These are phyloP conservation scores for Hypomontagnella monticulosa DNA, from an alignment of 495 filamentous ascomycete genomes.

Conservation along the genomic window DNA sequence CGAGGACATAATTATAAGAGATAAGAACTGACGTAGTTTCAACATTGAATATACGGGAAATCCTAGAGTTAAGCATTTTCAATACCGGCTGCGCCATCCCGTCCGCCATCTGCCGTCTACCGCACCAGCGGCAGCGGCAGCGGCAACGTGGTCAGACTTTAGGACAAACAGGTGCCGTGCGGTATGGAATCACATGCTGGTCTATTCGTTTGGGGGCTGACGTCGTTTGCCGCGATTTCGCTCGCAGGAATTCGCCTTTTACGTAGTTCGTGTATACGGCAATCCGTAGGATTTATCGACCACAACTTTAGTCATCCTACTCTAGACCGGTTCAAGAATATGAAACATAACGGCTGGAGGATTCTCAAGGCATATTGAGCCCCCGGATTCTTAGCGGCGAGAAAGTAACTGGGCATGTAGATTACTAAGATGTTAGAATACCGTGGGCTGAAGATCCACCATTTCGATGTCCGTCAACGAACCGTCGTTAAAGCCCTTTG, in stretches of 20 bases:
- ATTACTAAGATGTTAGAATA: too few relatives aligned
- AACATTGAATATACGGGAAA: too few relatives aligned
- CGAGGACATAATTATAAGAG: background rate
- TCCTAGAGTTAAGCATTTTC: background rate
- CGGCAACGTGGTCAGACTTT: constrained; percentile 7
- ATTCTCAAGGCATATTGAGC: too few relatives aligned
- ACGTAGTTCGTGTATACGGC: background rate
- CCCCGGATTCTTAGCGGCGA: too few relatives aligned
- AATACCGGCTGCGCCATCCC: constrained; percentile 1
- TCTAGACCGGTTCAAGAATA: background rate
- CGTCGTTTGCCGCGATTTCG: background rate
- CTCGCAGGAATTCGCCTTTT: background rate
- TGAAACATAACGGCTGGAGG: too few relatives aligned
- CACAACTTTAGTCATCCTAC: background rate
- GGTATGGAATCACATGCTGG: background rate
- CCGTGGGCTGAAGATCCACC: too few relatives aligned
- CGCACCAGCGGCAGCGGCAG: too few relatives aligned
- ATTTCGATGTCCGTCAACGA: too few relatives aligned
- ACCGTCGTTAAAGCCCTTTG: too few relatives aligned
- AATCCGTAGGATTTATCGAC: background rate
- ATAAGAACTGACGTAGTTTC: background rate
- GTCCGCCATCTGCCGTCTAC: background rate
- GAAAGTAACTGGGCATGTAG: too few relatives aligned
- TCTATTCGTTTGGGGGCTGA: background rate
- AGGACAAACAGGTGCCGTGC: background rate